Evolutionary conservation across 192 early-diverging fungal genomes (phyloP).

Genomic region (Dissophora globulifera): DNA sequence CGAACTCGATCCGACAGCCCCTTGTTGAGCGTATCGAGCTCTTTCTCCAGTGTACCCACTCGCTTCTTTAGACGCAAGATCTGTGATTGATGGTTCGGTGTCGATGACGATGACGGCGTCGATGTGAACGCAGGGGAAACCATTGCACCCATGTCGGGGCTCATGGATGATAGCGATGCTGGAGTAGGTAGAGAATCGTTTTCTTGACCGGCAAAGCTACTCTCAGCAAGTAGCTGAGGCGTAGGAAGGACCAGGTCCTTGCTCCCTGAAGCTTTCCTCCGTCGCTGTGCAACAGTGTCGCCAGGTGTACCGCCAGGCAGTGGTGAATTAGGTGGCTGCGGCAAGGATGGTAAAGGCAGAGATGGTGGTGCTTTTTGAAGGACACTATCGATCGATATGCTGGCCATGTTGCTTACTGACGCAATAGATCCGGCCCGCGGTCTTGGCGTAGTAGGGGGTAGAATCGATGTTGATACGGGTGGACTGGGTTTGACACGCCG

Average conservation of each 20-base stretch:
- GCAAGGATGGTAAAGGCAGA: slow-evolving; percentile 19
- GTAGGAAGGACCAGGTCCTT: slow-evolving; percentile 32
- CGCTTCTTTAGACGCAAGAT: slow-evolving; percentile 11
- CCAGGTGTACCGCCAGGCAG: neutral
- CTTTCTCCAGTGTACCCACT: slow-evolving; percentile 10
- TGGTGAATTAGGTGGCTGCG: slow-evolving; percentile 11
- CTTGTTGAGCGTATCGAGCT: slow-evolving; percentile 4
- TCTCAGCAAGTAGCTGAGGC: slow-evolving; percentile 16
- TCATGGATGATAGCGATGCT: slow-evolving; percentile 10
- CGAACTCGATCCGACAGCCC: neutral
- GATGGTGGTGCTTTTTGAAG: slow-evolving; percentile 26
- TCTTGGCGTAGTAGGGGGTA: slow-evolving; percentile 16
- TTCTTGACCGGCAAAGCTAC: neutral
- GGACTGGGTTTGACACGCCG: slow-evolving; percentile 21
- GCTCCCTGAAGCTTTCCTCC: slow-evolving; percentile 26
- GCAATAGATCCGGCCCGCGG: slow-evolving; percentile 24
- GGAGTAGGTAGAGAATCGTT: slow-evolving; percentile 23
- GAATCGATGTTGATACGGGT: slow-evolving; percentile 2
- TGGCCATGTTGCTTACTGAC: neutral
- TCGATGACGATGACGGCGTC: neutral
- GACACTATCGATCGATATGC: slow-evolving; percentile 12
- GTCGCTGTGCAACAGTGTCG: neutral
- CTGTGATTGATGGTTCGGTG: neutral
- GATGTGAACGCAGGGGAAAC: neutral
- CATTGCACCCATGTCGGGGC: slow-evolving; percentile 3